Conservation (phyloP, 2,329 filamentous ascomycete species). For the Aspergillus sp. region DNA sequence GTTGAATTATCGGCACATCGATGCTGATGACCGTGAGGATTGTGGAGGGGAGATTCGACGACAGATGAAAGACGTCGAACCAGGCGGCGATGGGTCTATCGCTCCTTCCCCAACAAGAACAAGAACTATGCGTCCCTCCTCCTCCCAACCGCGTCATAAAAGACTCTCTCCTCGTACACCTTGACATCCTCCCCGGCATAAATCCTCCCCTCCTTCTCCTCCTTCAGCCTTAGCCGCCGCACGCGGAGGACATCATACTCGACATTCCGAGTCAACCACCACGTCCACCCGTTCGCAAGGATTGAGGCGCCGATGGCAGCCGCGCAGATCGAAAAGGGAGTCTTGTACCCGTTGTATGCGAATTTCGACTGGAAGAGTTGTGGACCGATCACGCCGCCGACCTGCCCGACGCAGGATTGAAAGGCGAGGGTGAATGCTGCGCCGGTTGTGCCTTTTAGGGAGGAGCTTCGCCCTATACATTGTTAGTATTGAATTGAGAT, state of each 20-base stretch:
- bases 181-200: constrained; percentile 17
- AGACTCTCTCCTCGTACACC: constrained; percentile 16
- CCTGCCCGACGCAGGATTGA: constrained; percentile 21
- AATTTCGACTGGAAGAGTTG: constrained; percentile 17
- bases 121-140: not conserved
- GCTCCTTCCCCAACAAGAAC: too few relatives aligned
- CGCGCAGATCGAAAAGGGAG: constrained; percentile 17
- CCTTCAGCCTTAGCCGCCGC: constrained; percentile 5
- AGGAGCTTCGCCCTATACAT: constrained; percentile 4
- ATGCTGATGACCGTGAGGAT: too few relatives aligned
- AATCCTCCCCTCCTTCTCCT: constrained; percentile 15
- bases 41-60: too few relatives aligned
- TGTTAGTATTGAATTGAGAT: not conserved
- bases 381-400: constrained; percentile 18
- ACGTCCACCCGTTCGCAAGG: constrained; percentile 18
- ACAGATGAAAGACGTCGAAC: too few relatives aligned
- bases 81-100: too few relatives aligned
- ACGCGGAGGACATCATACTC: constrained; percentile 14
- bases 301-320: constrained; percentile 11
- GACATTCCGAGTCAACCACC: constrained; percentile 16
- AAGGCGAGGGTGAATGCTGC: constrained; percentile 19
- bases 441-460: constrained; percentile 17
- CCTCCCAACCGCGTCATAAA: constrained; percentile 7
- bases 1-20: too few relatives aligned
- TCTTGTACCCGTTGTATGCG: constrained; percentile 21